A percentile compares a stretch with the other conserved stretches of the same genome.
These are phyloP conservation scores for Termitomyces eurrhizus DNA, from an alignment of 768 basidiomycete species.

Conservation along the genomic window DNA sequence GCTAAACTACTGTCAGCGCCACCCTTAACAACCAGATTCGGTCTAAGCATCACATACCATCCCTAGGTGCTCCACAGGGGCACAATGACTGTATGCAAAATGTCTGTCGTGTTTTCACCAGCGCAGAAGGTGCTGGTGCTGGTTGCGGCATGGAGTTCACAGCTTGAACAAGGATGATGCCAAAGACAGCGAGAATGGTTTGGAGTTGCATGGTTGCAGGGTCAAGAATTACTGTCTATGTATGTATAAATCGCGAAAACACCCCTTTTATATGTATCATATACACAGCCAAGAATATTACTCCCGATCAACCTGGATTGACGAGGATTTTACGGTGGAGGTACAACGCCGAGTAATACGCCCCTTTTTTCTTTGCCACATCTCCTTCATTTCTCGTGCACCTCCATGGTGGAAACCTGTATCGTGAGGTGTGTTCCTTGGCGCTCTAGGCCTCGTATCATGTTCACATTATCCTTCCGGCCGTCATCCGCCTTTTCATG, in stretches of 20 bases:
- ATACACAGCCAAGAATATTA: background rate
- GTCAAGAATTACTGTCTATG: background rate
- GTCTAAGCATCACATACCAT: background rate
- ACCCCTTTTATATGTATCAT: background rate
- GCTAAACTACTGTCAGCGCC: background rate
- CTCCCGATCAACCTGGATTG: background rate
- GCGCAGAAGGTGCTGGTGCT: background rate
- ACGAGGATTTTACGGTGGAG: background rate
- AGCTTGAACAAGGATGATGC: background rate
- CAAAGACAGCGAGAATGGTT: background rate
- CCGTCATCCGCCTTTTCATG: background rate
- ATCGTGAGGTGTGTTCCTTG: background rate
- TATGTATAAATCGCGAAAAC: background rate
- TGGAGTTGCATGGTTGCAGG: background rate
- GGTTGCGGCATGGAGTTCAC: background rate
- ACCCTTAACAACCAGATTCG: background rate
- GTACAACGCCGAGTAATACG: background rate
- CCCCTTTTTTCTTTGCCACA: background rate
- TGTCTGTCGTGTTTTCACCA: background rate
- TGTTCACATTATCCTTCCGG: background rate
- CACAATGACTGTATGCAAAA: conserved; percentile 5
- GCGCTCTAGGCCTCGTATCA: background rate
- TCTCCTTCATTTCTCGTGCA: background rate
- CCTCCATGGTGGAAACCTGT: background rate
- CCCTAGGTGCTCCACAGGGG: conserved; percentile 1